phyloP scores from a whole-genome alignment of 805 yeast species.

The Suhomyces kilbournensis region DNA sequence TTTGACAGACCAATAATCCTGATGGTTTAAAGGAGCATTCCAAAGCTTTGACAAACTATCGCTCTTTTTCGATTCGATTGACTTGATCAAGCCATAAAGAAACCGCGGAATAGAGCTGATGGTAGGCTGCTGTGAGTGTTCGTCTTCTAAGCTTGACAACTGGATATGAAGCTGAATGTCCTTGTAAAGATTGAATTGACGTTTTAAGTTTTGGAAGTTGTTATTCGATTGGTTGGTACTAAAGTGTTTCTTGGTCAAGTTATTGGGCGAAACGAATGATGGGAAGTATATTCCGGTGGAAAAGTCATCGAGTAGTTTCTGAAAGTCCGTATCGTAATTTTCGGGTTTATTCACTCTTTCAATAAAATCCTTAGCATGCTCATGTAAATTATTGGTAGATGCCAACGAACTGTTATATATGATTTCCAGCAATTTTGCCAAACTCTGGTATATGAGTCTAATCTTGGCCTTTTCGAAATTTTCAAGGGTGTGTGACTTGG shows the following conservation, averaged over 20 bases:
- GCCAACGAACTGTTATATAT: conserved; percentile 24
- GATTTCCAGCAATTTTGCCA: conserved; percentile 33
- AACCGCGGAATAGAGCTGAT: conserved; percentile 33
- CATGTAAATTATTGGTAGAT: conserved; percentile 23
- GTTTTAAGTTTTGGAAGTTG: conserved; percentile 36
- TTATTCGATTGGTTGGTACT: conserved; percentile 27
- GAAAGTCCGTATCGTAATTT: conserved; percentile 23
- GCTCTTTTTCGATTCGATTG: conserved; percentile 13
- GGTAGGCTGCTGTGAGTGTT: conserved; percentile 15
- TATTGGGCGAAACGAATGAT: conserved; percentile 29
- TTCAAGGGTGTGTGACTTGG: conserved; percentile 24
- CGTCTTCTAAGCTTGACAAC: conserved; percentile 12
- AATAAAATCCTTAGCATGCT: conserved; percentile 21
- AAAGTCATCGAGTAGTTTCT: conserved; percentile 20
- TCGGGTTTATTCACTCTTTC: conserved; percentile 16
- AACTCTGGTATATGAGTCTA: conserved; percentile 29
- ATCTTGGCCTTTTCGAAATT: conserved; percentile 35
- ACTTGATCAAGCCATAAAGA: conserved; percentile 19
- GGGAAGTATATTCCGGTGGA: conserved; percentile 42
- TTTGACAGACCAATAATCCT: conserved; percentile 35
- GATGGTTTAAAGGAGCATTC: conserved; percentile 30
- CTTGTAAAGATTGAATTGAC: conserved; percentile 37
- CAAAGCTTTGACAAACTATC: conserved; percentile 15
- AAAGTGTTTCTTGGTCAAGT: conserved; percentile 17
- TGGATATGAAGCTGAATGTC: conserved; percentile 39